Evolutionary conservation across 768 basidiomycete species (phyloP), one percentile per base, ranked within the genome.

Genomic region (Hirschioporus abietinus): DNA sequence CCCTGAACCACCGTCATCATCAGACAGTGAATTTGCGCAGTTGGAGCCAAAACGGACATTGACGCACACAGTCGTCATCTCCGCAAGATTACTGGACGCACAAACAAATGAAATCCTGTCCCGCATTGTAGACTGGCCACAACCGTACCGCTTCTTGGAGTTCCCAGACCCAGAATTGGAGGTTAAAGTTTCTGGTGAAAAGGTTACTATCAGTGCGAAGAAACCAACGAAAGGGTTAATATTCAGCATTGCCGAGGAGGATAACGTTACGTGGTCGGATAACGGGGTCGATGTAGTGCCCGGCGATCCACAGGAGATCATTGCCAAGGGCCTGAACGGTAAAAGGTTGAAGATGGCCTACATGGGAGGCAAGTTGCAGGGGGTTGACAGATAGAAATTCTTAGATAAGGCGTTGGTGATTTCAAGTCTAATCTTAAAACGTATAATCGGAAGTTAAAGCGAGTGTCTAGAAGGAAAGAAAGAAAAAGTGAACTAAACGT

Each of bases 1-100:
- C 63, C 74, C 64, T 67, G 76, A 64, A 65, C 73, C 34, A 17
- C 69, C 66, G 7, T 64, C 63, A 34, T 23, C 64, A 4, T 42
- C 63, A 25, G 26, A 9, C 24, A 20, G 57, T 15, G 25, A 64
- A 17, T 52, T 35, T 35, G 65, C 64, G 35, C 35, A 68, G 30
- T 62, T 26, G 20, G 61, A 64, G 23, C 64, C 68, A 2, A 60
- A 65, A 34, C 63, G 67, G 30, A 73, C 71, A 1, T 62, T 70
- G 12, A 72, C 77, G 17, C 63, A 73, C 65, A 72, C 77, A 0
- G 77, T 82, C 35, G 76, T 81, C 58, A 70, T 80, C 12, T 67
- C 65, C 0, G 77, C 72, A 60, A 77, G 71, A 67, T 71, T 76
- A 64, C 65, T 68, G 7, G 76, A 72, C 24, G 24, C 64, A 1